phyloP scores from a whole-genome alignment of 768 basidiomycete genomes.

The Sporobolomyces pararoseus region DNA sequence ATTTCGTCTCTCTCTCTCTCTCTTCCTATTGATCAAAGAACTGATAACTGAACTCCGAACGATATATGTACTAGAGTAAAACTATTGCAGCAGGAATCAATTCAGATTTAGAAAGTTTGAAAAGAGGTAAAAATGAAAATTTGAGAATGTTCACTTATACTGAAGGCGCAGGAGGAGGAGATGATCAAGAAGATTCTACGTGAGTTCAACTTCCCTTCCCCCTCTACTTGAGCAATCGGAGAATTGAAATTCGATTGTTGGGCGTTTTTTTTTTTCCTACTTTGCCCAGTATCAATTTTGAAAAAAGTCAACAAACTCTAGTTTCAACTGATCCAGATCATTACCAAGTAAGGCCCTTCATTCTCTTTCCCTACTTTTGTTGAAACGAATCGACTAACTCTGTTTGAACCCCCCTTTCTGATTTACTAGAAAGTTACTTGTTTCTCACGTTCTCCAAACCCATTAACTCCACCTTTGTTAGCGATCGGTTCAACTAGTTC shows the following conservation, averaged over 20 bases:
- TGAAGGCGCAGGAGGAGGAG: conserved; percentile 47
- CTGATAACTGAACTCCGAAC: neutral
- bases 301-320: conserved; percentile 63
- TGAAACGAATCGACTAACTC: no score
- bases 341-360: conserved; percentile 73
- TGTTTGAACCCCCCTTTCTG: conserved; percentile 8
- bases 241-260: no score
- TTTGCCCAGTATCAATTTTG: conserved; percentile 57
- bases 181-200: conserved; percentile 52
- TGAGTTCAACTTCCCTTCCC: no score
- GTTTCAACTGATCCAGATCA: conserved; percentile 62
- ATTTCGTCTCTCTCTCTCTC: neutral
- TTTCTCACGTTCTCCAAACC: conserved; percentile 59
- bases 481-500: conserved; percentile 26
- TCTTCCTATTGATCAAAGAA: no score
- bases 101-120: conserved; percentile 62
- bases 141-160: conserved; percentile 62
- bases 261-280: no score
- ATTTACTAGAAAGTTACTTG: conserved; percentile 75
- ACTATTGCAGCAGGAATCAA: conserved; percentile 81
- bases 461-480: conserved; percentile 64
- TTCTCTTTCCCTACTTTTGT: neutral
- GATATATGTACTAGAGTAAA: conserved; percentile 50
- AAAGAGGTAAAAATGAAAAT: conserved; percentile 72
- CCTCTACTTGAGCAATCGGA: no score